Percentiles rank a stretch among this genome's conserved stretches.
Evolutionary conservation across 2,329 filamentous ascomycete genomes (phyloP).

Genomic region (Fusarium subglutinans): DNA sequence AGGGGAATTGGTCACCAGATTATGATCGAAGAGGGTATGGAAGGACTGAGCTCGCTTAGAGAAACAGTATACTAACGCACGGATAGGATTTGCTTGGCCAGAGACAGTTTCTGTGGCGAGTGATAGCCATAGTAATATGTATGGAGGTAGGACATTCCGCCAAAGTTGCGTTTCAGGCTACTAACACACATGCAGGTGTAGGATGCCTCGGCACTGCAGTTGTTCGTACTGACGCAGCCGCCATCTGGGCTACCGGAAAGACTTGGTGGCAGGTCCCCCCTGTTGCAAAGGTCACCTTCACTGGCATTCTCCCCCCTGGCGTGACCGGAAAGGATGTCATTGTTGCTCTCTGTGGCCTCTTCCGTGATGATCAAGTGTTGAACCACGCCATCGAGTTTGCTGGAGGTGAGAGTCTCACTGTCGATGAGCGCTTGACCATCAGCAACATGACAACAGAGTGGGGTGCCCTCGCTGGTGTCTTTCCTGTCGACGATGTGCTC

Average conservation of each 20-base stretch:
- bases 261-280: constrained; percentile 94
- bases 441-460: constrained; percentile 86
- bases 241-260: constrained; percentile 82
- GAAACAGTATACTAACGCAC: not conserved
- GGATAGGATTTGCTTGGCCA: constrained; percentile 76
- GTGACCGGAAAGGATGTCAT: constrained; percentile 96
- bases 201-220: constrained; percentile 62
- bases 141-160: constrained; percentile 59
- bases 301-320: constrained; percentile 76
- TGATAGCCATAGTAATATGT: constrained; percentile 63
- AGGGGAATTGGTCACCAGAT: constrained; percentile 90
- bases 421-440: constrained; percentile 80
- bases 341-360: constrained; percentile 84
- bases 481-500: constrained; percentile 81
- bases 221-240: constrained; percentile 87
- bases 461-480: constrained; percentile 69
- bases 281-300: constrained; percentile 81
- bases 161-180: not conserved
- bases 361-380: constrained; percentile 87
- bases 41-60: accelerated
- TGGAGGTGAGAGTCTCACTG: constrained; percentile 77
- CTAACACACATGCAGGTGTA: not conserved
- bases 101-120: constrained; percentile 78
- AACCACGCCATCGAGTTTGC: constrained; percentile 93
- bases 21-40: constrained; percentile 72